Evolutionary conservation across 371 early-diverging fungal genomes (phyloP), one percentile per base, ranked within the genome.

Genomic region (Rhizopus sp.): DNA sequence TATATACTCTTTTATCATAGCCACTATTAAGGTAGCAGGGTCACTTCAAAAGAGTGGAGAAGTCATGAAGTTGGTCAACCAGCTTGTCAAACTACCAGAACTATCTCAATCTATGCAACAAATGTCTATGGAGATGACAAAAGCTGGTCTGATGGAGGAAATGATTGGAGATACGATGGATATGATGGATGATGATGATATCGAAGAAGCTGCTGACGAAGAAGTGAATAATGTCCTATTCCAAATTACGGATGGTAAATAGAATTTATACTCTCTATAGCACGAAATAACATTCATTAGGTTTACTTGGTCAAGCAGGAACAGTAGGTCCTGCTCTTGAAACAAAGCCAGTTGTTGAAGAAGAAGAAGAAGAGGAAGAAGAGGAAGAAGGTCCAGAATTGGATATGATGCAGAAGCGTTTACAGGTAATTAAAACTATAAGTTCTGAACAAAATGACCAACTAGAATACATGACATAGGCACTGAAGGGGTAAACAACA

Each of bases 131-230:
- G 98, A 98, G 72, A 94, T 98, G 95, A 93, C 88, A 73, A 95
- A 93, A 92, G 94, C 96, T 10, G 96, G 96, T 7, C 81, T 97
- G 47, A 94, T 97, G 63, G 93, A 92, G 58, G 98, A 97, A 69
- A 96, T 96, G 95, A 86, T 95, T 42, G 83, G 87, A 44, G 97
- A 96, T 66, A 87, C 93, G 33, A 83, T 97, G 63, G 95, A 94
- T 37, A 77, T 80, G 59, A 72, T 88, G 69, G 96, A 96, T 55
- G 93, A 93, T 40, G 94, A 91, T 3, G 96, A 90, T 17, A 57
- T 95, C 37, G 98, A 98, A 59, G 95, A 94, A 52, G 98, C 94
- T 59, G 96, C 96, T 0, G 94, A 96, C 44, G 92, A 88, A 41
- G 95, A 95, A 73, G 95, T 97, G 9, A 89, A 94, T 63, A 92